Conservation (phyloP, 23 red algal species). For the Gracilaria caudata region DNA sequence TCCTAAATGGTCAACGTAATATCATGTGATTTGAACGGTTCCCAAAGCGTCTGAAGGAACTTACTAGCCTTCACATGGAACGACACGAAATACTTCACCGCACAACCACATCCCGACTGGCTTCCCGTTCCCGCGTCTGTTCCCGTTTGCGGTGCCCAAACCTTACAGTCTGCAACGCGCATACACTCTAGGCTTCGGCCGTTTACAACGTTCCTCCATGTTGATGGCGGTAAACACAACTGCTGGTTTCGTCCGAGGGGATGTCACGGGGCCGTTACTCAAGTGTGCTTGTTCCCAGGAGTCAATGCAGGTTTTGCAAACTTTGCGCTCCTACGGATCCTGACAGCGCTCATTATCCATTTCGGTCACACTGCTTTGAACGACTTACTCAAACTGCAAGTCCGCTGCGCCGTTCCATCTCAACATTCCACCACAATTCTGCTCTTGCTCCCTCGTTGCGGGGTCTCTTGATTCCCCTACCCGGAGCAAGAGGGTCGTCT, state of each 20-base stretch:
- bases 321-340: not conserved
- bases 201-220: not conserved
- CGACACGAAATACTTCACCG: not conserved
- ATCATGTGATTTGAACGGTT: not conserved
- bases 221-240: not conserved
- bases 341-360: not conserved
- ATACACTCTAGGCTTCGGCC: not conserved
- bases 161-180: not conserved
- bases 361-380: not conserved
- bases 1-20: not conserved
- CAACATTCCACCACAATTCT: not conserved
- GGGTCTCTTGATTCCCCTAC: not conserved
- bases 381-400: not conserved
- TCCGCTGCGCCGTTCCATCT: not conserved
- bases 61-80: not conserved
- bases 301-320: not conserved
- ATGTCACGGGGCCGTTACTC: constrained; percentile 4
- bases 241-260: not conserved
- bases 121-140: constrained; percentile 2
- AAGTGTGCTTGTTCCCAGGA: not conserved
- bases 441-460: not conserved
- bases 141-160: not conserved
- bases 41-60: not conserved
- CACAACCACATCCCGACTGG: not conserved
- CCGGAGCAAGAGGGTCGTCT: not conserved